Base-by-base conservation (phyloP, 805 yeast genomes). In the Cyberlindnera euphorbiae region DNA sequence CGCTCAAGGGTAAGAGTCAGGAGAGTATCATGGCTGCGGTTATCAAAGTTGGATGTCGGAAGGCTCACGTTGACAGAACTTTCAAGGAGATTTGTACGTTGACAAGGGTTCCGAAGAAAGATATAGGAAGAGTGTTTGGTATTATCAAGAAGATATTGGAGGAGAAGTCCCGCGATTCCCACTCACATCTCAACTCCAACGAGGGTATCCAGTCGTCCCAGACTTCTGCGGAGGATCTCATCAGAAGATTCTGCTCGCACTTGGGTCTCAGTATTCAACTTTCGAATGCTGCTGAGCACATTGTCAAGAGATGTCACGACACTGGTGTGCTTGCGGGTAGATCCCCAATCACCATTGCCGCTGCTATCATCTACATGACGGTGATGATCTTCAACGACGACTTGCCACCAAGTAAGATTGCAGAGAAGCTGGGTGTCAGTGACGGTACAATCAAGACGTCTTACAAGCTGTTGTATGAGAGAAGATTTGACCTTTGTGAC, bases 11-110 rank as follows among this genome's bases (percentile, higher is more conserved):
- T 39, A 87, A 93, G 57, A 81, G 95, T 0, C 89, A 85, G 52
- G 96, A 88, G 58, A 78, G 89, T 45, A 85, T 93, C 30, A 88
- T 93, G 88, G 98, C 97, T 1, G 96, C 96, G 1, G 86, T 96
- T 1, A 93, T 93, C 38, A 77, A 87, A 44, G 77, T 93, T 47
- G 98, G 97, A 3, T 93, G 98, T 63, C 69, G 97, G 41, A 85
- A 87, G 57, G 95, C 97, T 4, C 78, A 79, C 38, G 97, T 89
- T 17, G 94, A 95, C 21, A 81, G 98, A 60, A 82, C 96, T 3
- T 93, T 90, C 62, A 87, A 85, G 59, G 98, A 93, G 63, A 89
- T 93, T 35, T 86, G 96, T 77, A 94, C 95, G 8, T 71, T 93
- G 52, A 93, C 97, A 3, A 80, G 82, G 50, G 97, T 93, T 18